Evolutionary conservation across 306 rosid genomes (phyloP), one percentile per base, ranked within the genome.

Genomic region (Trifolium subterraneum): DNA sequence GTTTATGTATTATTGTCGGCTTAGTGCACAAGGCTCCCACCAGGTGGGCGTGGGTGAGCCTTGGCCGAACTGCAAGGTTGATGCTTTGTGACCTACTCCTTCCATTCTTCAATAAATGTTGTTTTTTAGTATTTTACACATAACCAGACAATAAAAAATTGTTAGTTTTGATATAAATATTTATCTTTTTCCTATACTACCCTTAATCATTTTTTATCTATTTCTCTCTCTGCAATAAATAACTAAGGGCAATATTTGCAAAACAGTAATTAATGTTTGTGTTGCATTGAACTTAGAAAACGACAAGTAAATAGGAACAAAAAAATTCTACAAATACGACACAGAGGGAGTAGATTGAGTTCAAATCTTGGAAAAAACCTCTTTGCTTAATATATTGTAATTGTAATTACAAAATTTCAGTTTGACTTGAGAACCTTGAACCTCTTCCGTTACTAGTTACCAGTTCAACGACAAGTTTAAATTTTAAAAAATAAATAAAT

Each of bases 351-450:
- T 51, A 56, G 2, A 56, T 7, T 1, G 16, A 56, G 33, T 56
- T 22, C 33, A 56, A 56, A 22, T 11, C 62, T 11, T 11, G 62
- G 7, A 55, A 55, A 10, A 15, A 54, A 54, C 62, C 33, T 58
- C 18, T 25, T 58, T 25, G 64, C 38, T 58, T 58, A 16, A 36
- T 63, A 18, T 35, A 35, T 69, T 33, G 48, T 39, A 55, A 35
- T 68, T 33, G 48, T 39, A 55, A 35, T 12, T 20, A 47, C 71
- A 70, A 36, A 77, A 27, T 16, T 10, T 42, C 22, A 63, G 77
- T 31, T 39, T 2, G 6, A 70, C 16, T 52, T 50, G 48, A 78
- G 33, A 63, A 61, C 27, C 66, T 50, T 22, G 29, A 78, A 71
- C 27, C 11, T 18, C 39, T 38, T 27, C 38, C 50, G 25, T 36